These are phyloP conservation scores for Volvariella surrecta DNA, from an alignment of 1,284 basidiomycete species.

Conservation along the genomic window DNA sequence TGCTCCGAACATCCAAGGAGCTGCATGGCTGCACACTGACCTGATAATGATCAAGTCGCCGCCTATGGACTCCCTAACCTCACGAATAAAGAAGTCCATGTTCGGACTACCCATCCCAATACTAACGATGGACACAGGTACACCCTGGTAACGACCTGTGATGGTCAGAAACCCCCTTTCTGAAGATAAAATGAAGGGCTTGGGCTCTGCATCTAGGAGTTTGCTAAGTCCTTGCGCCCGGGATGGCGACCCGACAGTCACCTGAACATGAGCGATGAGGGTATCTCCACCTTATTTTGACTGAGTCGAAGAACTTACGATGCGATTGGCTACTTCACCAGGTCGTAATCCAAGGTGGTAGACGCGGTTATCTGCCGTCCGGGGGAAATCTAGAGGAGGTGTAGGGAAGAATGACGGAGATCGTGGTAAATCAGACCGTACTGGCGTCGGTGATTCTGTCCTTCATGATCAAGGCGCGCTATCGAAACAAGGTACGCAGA, in stretches of 20 bases:
- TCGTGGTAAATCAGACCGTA: slow-evolving; percentile 12
- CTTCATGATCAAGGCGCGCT: slow-evolving; percentile 33
- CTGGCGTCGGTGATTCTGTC: slow-evolving; percentile 47
- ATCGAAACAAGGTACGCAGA: too few species aligned
- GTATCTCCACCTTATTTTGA: neutral
- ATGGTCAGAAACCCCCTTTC: slow-evolving; percentile 78
- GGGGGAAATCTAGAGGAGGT: slow-evolving; percentile 54
- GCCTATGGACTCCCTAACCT: slow-evolving; percentile 66
- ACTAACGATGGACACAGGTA: slow-evolving; percentile 67
- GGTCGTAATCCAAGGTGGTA: slow-evolving; percentile 71
- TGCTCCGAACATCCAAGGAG: slow-evolving; percentile 9
- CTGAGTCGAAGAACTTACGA: slow-evolving; percentile 37
- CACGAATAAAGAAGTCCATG: slow-evolving; percentile 81
- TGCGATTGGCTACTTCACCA: slow-evolving; percentile 77
- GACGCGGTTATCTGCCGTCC: slow-evolving; percentile 59
- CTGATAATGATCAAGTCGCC: slow-evolving; percentile 76
- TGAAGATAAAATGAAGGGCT: slow-evolving; percentile 55
- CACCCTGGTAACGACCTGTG: slow-evolving; percentile 65
- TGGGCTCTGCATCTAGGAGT: slow-evolving; percentile 49
- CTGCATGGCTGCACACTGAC: slow-evolving; percentile 27
- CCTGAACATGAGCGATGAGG: neutral
- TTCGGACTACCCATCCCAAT: slow-evolving; percentile 82
- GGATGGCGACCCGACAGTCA: slow-evolving; percentile 66
- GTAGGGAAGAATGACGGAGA: slow-evolving; percentile 1
- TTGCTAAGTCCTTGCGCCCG: slow-evolving; percentile 55